Evolutionary conservation across 2,329 filamentous ascomycete genomes (phyloP), one percentile per base, ranked within the genome.

Genomic region (Meredithiella fracta): DNA sequence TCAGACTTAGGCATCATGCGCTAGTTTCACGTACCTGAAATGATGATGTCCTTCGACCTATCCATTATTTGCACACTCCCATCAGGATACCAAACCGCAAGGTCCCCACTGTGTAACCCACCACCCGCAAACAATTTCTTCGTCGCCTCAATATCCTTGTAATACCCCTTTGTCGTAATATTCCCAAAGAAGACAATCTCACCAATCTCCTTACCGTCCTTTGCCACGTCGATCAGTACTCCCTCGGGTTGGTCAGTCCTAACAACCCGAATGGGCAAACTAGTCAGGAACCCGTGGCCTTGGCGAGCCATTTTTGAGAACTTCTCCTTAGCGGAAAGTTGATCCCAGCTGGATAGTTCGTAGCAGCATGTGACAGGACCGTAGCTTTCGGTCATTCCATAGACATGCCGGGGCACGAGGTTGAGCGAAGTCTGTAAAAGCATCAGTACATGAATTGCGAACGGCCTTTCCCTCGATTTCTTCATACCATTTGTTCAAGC

Each of bases 331-430:
- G 72, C 61, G 0, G 85, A 78, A 1, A 96, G 72, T 0, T 67
- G 64, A n/a, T 92, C 81, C 92, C 92, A 98, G 29, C 78, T 74
- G 0, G 89, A 87, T 70, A 97, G 77, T 56, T 84, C 75, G 64
- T 98, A 98, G 8, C 90, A 88, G 67, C 94, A 95, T 1, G 90
- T 97, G 59, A 96, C 91, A 8, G 92, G 92, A 0, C 92, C 92
- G 64, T 97, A 97, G 0, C 91, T 97, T 70, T 97, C 78, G 1
- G 80, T 84, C 69, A 85, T 68, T 40, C 92, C 92, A 66, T 98
- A 98, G 6, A 94, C 89, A 66, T 98, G 92, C 0, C 96, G 87
- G 0, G 92, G 92, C 22, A 83, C 77, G 6, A 98, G 76, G 65
- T 98, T 98, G 6, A 97, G 72, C 3, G 71, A 67, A 1, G 65